Conservation (phyloP, 176 grass and related monocot species). For the Triticum dicoccoides region DNA sequence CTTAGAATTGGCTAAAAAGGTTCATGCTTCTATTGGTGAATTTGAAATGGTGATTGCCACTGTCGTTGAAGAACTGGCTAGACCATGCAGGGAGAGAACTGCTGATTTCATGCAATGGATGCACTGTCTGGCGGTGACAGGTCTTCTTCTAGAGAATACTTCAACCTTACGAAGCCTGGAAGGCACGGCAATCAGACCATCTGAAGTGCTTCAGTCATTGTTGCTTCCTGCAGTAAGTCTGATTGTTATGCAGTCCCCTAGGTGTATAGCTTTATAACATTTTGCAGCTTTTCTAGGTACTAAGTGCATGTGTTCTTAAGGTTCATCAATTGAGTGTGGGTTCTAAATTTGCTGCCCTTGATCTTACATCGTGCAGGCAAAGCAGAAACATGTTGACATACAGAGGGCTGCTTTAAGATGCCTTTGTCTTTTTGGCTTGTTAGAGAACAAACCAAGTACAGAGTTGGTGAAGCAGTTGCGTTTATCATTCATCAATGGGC, state of each 20-base stretch:
- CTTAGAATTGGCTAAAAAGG: conserved; percentile 69
- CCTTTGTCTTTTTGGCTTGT: conserved; percentile 73
- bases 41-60: conserved; percentile 70
- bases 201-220: conserved; percentile 77
- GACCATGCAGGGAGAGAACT: conserved; percentile 85
- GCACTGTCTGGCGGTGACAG: conserved; percentile 73
- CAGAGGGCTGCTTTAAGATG: conserved; percentile 75
- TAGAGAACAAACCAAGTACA: conserved; percentile 62
- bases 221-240: conserved; percentile 87
- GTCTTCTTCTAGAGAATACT: conserved; percentile 90
- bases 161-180: conserved; percentile 49
- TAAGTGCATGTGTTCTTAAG: neutral
- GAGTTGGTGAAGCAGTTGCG: conserved; percentile 72
- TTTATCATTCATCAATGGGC: conserved; percentile 71
- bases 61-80: conserved; percentile 58
- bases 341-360: conserved; percentile 8
- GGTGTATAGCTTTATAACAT: conserved; percentile 8
- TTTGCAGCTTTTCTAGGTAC: neutral
- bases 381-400: conserved; percentile 74
- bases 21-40: conserved; percentile 77
- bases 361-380: conserved; percentile 60
- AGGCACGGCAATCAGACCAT: conserved; percentile 61
- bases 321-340: neutral
- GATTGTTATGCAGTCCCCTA: neutral
- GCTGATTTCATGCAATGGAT: conserved; percentile 87